These are phyloP conservation scores for Aquilaria malaccensis DNA, from an alignment of 345 rosid species.

Conservation along the genomic window DNA sequence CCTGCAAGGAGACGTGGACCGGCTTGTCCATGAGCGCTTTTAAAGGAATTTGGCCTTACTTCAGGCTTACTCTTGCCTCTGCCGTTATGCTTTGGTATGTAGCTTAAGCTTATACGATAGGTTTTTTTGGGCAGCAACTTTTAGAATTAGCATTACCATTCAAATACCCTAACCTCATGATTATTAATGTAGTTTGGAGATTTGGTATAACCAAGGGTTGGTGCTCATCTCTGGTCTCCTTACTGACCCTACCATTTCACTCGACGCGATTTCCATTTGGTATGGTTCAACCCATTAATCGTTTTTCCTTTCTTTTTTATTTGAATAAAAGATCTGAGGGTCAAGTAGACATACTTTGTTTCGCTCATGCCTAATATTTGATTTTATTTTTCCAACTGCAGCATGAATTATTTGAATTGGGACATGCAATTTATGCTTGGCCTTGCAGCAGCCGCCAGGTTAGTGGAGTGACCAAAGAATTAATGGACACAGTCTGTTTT, in stretches of 20 bases:
- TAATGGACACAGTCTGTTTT: no score
- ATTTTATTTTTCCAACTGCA: conserved; percentile 14
- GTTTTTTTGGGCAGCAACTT: no score
- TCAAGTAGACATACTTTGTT: no score
- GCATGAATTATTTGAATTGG: conserved; percentile 76
- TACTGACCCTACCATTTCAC: conserved; percentile 54
- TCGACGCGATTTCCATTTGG: conserved; percentile 88
- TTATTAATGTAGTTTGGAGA: conserved; percentile 61
- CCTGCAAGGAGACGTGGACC: conserved; percentile 73
- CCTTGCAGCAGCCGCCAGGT: conserved; percentile 68
- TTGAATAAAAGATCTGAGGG: no score
- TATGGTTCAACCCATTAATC: conserved; percentile 9
- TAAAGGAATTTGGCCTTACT: conserved; percentile 85
- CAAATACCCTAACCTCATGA: neutral
- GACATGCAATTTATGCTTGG: conserved; percentile 86
- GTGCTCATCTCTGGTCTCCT: conserved; percentile 82
- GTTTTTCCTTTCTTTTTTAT: neutral
- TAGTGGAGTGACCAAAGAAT: neutral
- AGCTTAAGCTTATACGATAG: neutral
- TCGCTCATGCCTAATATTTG: neutral
- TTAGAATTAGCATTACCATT: no score
- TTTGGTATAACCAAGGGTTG: conserved; percentile 90
- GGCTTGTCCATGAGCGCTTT: conserved; percentile 60
- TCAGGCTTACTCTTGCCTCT: conserved; percentile 81
- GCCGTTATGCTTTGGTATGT: conserved; percentile 85